Percentiles rank a stretch among this genome's conserved stretches.
phyloP scores from a whole-genome alignment of 129 eudicot genomes.

The Arctium lappa region DNA sequence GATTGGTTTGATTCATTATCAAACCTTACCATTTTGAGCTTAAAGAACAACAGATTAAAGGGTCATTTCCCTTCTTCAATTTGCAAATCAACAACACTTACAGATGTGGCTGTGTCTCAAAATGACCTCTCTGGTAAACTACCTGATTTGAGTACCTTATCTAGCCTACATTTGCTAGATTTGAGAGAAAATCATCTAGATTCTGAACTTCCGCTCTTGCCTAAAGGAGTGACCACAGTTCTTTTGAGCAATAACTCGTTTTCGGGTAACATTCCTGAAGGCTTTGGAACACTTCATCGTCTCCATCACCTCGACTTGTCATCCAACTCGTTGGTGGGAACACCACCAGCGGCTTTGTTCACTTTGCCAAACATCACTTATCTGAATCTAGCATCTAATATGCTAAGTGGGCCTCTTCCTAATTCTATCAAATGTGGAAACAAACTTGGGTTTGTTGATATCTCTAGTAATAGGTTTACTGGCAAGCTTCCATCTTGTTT shows the following conservation, averaged over 20 bases:
- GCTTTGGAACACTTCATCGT: conserved; percentile 35
- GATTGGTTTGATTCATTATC: conserved; percentile 62
- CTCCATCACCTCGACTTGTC: conserved; percentile 87
- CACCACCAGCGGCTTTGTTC: conserved; percentile 50
- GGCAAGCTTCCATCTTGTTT: conserved; percentile 76
- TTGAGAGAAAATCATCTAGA: conserved; percentile 66
- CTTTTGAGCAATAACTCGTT: conserved; percentile 69
- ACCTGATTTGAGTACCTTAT: conserved; percentile 58
- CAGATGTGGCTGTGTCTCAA: conserved; percentile 51
- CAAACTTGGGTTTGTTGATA: conserved; percentile 66
- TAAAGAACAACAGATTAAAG: conserved; percentile 67
- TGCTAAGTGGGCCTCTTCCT: conserved; percentile 66
- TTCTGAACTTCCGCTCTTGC: conserved; percentile 59
- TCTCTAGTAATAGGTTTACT: conserved; percentile 59
- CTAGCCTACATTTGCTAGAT: conserved; percentile 62
- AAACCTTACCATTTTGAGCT: conserved; percentile 68
- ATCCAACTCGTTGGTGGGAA: conserved; percentile 49
- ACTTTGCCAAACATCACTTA: conserved; percentile 67
- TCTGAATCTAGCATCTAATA: conserved; percentile 66
- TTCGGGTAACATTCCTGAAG: conserved; percentile 54
- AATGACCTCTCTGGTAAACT: conserved; percentile 63
- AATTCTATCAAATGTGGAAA: conserved; percentile 55
- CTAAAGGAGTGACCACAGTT: conserved; percentile 52
- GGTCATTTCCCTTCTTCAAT: conserved; percentile 69
- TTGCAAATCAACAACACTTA: conserved; percentile 43